Conservation (phyloP, 23 red algal genomes). For the Gracilariopsis chorda region DNA sequence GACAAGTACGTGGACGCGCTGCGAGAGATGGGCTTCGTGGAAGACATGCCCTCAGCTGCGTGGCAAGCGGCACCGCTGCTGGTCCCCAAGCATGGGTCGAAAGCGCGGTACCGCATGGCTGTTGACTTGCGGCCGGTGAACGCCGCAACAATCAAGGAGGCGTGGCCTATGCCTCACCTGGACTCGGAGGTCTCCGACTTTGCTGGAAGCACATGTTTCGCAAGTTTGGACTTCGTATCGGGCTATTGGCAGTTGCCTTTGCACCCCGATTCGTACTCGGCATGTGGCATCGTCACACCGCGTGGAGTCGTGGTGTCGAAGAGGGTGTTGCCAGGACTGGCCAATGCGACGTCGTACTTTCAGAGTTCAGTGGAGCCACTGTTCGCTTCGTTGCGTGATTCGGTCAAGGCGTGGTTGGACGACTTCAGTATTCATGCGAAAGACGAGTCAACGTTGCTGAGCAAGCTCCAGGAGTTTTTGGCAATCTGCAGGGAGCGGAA, state of each 20-base stretch:
- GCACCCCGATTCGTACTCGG: slow-evolving; percentile 1
- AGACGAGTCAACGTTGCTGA: background rate
- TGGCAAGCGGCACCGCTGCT: slow-evolving; percentile 31
- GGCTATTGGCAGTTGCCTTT: slow-evolving; percentile 28
- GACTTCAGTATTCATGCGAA: slow-evolving; percentile 12
- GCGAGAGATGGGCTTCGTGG: background rate
- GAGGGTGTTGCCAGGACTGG: background rate
- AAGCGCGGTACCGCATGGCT: background rate
- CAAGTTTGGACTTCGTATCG: slow-evolving; percentile 6
- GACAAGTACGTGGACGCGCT: background rate
- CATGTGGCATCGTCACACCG: slow-evolving; percentile 1
- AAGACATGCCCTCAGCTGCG: background rate
- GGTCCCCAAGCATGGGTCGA: slow-evolving; percentile 8
- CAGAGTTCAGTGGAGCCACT: background rate
- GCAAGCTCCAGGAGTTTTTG: background rate
- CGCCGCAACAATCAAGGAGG: background rate
- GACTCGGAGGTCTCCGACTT: slow-evolving; percentile 35
- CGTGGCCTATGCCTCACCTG: slow-evolving; percentile 40
- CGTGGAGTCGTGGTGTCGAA: background rate
- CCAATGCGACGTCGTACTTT: slow-evolving; percentile 28
- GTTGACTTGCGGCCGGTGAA: slow-evolving; percentile 16
- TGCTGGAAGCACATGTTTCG: slow-evolving; percentile 16
- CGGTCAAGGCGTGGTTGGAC: slow-evolving; percentile 46
- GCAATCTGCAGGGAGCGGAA: background rate
- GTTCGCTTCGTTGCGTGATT: background rate